phyloP scores from a whole-genome alignment of 2,329 filamentous ascomycete genomes.

The Colletotrichum sojae region DNA sequence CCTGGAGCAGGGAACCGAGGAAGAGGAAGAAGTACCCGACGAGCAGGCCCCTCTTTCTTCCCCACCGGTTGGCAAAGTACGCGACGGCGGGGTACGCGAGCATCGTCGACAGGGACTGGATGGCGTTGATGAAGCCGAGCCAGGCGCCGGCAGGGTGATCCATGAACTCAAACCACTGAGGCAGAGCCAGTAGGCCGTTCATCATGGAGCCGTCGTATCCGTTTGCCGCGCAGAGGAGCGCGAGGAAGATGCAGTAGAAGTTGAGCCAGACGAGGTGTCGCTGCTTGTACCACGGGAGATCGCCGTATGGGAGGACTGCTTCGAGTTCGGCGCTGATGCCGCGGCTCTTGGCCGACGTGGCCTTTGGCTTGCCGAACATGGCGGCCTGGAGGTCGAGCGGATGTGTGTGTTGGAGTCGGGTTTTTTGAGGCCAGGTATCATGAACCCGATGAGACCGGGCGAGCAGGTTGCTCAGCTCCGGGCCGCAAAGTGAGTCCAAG shows the following conservation, averaged over 20 bases:
- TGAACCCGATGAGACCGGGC: not conserved
- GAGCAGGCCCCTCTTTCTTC: constrained; percentile 50
- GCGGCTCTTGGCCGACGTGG: not conserved
- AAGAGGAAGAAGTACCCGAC: constrained; percentile 51
- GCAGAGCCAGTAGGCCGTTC: constrained; percentile 71
- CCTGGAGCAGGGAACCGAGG: constrained; percentile 48
- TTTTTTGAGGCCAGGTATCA: not conserved
- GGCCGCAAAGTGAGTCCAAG: not conserved
- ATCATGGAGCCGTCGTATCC: constrained; percentile 66
- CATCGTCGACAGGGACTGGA: constrained; percentile 43
- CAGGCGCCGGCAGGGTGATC: constrained; percentile 15
- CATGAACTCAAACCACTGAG: constrained; percentile 44
- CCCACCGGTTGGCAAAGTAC: constrained; percentile 51
- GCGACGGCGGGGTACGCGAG: constrained; percentile 48
- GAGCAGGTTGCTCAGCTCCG: not conserved
- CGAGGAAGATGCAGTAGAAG: constrained; percentile 23
- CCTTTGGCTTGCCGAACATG: constrained; percentile 21
- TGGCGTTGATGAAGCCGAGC: constrained; percentile 25
- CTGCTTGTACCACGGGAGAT: constrained; percentile 23
- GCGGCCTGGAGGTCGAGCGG: not conserved
- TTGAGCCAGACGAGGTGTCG: constrained; percentile 26
- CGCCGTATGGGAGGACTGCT: constrained; percentile 17
- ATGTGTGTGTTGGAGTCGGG: not conserved
- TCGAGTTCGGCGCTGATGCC: constrained; percentile 31
- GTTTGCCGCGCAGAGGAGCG: constrained; percentile 23